phyloP scores from a whole-genome alignment of 1,284 basidiomycete genomes.

The Rhodotorula sp. region DNA sequence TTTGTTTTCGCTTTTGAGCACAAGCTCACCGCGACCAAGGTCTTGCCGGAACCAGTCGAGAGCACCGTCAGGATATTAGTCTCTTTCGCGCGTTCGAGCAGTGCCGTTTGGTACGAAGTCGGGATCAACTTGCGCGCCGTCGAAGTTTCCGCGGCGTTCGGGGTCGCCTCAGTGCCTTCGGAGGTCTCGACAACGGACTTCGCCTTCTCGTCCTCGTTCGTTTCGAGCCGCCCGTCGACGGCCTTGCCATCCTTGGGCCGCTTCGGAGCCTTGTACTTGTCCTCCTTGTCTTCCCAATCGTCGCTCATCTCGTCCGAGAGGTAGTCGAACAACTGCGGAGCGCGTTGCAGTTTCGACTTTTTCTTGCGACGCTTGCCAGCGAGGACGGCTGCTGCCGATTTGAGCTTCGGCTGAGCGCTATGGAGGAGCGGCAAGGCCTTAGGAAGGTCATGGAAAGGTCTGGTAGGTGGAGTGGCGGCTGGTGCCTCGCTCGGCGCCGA shows the following conservation, averaged over 20 bases:
- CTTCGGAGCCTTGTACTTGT: background rate
- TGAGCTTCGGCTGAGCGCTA: background rate
- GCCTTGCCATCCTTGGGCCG: constrained; percentile 9
- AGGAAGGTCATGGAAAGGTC: background rate
- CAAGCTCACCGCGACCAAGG: constrained; percentile 27
- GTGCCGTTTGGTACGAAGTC: constrained; percentile 27
- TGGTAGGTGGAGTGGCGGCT: background rate
- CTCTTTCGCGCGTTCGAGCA: constrained; percentile 35
- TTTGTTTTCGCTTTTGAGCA: too few species aligned
- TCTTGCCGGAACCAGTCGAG: constrained; percentile 37
- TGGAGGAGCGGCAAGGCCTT: background rate
- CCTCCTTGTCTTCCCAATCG: constrained; percentile 8
- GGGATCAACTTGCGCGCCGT: constrained; percentile 12
- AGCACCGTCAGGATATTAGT: constrained; percentile 33
- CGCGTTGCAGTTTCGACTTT: background rate
- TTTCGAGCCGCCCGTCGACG: background rate
- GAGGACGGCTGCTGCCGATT: constrained; percentile 1
- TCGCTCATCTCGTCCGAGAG: constrained; percentile 7
- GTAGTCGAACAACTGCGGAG: constrained; percentile 17
- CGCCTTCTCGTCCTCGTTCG: background rate
- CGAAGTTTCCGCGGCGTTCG: too few species aligned
- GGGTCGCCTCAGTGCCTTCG: too few species aligned
- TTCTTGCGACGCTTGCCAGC: constrained; percentile 11
- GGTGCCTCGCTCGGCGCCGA: background rate
- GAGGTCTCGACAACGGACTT: too few species aligned